Conservation (phyloP, 257 asterid genomes). For the Nyctanthes arbortristis region DNA sequence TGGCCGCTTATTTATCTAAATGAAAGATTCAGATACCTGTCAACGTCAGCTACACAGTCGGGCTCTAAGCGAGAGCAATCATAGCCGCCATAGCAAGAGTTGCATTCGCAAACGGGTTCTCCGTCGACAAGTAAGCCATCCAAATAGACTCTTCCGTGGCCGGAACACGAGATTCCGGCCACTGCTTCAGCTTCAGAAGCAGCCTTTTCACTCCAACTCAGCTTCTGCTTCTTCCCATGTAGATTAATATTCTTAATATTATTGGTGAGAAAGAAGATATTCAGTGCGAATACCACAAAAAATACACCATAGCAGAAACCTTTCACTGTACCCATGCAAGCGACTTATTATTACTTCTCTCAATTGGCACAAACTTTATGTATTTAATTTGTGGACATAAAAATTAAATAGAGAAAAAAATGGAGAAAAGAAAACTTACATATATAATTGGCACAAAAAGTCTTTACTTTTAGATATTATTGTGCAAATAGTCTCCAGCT, state of each 20-base stretch:
- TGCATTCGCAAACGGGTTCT: no score
- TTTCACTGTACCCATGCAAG: slow-evolving; percentile 22
- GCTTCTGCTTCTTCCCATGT: slow-evolving; percentile 18
- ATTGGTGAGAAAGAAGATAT: slow-evolving; percentile 28
- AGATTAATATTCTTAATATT: background rate
- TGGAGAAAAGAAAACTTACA: no score
- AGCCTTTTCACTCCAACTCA: slow-evolving; percentile 59
- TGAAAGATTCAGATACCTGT: no score
- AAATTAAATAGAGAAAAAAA: no score
- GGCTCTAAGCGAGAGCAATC: slow-evolving; percentile 44
- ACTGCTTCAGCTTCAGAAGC: slow-evolving; percentile 68
- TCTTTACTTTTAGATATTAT: no score
- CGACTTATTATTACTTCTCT: background rate
- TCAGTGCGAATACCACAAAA: slow-evolving; percentile 33
- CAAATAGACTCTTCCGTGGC: slow-evolving; percentile 68
- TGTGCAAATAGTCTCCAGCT: no score
- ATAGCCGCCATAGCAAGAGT: slow-evolving; percentile 57
- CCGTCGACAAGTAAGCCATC: no score
- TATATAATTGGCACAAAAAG: no score
- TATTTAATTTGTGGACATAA: no score
- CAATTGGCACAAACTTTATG: no score
- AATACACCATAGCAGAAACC: slow-evolving; percentile 22
- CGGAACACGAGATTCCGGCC: slow-evolving; percentile 50
- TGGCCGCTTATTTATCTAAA: no score
- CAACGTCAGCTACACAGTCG: slow-evolving; percentile 54